phyloP scores from a whole-genome alignment of 345 rosid genomes.

The Dimocarpus longan region DNA sequence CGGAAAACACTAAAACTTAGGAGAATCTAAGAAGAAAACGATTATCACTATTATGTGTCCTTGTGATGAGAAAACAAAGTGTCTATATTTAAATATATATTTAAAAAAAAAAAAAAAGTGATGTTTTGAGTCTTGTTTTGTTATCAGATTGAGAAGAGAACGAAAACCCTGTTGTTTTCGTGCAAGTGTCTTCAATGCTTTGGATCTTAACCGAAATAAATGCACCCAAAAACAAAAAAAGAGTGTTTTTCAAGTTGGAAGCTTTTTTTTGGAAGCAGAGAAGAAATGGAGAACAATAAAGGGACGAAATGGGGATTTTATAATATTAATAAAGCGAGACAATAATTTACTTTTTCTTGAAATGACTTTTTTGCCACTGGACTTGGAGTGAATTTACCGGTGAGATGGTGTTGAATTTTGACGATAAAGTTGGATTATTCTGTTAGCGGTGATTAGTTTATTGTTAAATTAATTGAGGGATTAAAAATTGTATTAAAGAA shows the following conservation, averaged over 20 bases:
- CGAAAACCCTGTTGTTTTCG: slow-evolving; percentile 1
- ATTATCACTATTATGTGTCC: slow-evolving; percentile 22
- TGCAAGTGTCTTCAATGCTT: slow-evolving; percentile 11
- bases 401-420: background rate
- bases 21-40: slow-evolving; percentile 34
- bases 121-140: background rate
- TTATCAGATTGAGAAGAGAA: background rate
- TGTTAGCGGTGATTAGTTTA: background rate
- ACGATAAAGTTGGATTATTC: background rate
- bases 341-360: background rate
- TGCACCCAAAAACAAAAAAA: background rate
- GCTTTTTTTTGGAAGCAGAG: background rate
- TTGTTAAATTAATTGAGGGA: background rate
- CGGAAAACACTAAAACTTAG: slow-evolving; percentile 23
- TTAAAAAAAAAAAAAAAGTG: background rate
- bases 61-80: background rate
- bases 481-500: background rate
- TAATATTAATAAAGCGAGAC: background rate
- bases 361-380: slow-evolving; percentile 24
- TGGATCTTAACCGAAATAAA: slow-evolving; percentile 24
- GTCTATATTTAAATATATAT: background rate
- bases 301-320: background rate
- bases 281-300: slow-evolving; percentile 9
- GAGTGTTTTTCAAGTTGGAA: slow-evolving; percentile 13
- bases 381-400: background rate